Evolutionary conservation across 2,329 filamentous ascomycete species (phyloP).

Genomic region (Tetracladium maxilliforme): DNA sequence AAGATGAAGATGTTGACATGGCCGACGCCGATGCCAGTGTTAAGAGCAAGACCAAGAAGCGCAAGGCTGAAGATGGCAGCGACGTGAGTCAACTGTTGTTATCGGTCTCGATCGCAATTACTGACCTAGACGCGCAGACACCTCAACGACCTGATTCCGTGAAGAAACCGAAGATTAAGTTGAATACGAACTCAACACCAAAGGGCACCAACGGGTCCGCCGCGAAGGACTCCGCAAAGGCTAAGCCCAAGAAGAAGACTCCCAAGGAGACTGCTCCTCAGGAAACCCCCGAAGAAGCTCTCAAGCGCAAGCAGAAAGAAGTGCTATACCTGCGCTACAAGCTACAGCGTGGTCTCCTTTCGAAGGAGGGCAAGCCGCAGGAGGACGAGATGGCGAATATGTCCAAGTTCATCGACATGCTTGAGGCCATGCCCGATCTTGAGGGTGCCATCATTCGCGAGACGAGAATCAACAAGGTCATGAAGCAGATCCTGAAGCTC

Average conservation of each 20-base stretch:
- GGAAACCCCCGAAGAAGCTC: conserved; percentile 25
- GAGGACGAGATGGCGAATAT: conserved; percentile 71
- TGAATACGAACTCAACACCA: conserved; percentile 49
- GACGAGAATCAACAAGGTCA: conserved; percentile 98
- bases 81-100: conserved; percentile 32
- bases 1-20: conserved; percentile 46
- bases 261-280: conserved; percentile 7
- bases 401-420: conserved; percentile 63
- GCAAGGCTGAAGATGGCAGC: conserved; percentile 70
- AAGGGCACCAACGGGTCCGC: conserved; percentile 56
- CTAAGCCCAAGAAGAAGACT: conserved; percentile 9
- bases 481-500: conserved; percentile 87
- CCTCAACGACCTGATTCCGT: conserved; percentile 44
- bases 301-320: conserved; percentile 48
- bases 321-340: conserved; percentile 92
- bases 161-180: conserved; percentile 55
- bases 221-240: conserved; percentile 13
- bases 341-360: conserved; percentile 86
- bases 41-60: conserved; percentile 55
- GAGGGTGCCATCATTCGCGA: conserved; percentile 77
- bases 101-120: neutral
- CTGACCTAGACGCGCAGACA: conserved; percentile 22
- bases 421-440: conserved; percentile 67
- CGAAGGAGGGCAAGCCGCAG: conserved; percentile 71
- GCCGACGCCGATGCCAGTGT: conserved; percentile 32